These are phyloP conservation scores for Knoxdaviesia capensis DNA, from an alignment of 2,329 filamentous ascomycete species.

Conservation along the genomic window DNA sequence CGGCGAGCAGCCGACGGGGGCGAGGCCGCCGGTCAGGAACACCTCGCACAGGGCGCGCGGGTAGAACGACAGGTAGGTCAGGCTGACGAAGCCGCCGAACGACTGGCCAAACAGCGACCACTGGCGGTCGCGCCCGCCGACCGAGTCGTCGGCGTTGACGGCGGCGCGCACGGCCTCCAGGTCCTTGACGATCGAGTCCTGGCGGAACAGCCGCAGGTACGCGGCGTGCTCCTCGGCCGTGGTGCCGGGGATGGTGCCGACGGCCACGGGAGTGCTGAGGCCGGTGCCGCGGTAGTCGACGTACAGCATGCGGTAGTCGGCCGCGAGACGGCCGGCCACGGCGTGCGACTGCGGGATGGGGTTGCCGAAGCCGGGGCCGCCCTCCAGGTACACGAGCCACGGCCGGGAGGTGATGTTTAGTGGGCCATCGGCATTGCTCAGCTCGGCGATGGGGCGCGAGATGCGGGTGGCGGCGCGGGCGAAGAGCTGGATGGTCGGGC, in stretches of 20 bases:
- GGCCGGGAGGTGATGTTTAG: constrained; percentile 22
- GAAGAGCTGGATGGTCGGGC: constrained; percentile 52
- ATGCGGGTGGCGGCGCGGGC: constrained; percentile 51
- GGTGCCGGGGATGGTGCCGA: constrained; percentile 41
- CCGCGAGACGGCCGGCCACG: constrained; percentile 50
- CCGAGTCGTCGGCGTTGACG: constrained; percentile 47
- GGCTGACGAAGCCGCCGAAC: constrained; percentile 72
- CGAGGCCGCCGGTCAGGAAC: constrained; percentile 70
- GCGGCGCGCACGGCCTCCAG: constrained; percentile 67
- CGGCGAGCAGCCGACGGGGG: constrained; percentile 49
- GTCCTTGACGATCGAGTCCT: constrained; percentile 78
- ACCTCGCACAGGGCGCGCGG: constrained; percentile 62
- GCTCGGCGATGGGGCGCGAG: constrained; percentile 36
- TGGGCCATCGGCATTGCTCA: constrained; percentile 15
- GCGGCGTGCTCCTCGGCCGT: constrained; percentile 48
- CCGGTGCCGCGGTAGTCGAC: constrained; percentile 89
- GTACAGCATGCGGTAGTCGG: constrained; percentile 68
- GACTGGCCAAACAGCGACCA: constrained; percentile 84
- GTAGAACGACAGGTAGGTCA: constrained; percentile 68
- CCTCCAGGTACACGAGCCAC: constrained; percentile 58
- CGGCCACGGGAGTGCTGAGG: constrained; percentile 60
- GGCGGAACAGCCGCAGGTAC: constrained; percentile 70
- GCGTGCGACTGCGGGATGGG: constrained; percentile 52
- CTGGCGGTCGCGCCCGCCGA: not conserved
- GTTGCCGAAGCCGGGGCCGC: constrained; percentile 68